phyloP scores from a whole-genome alignment of 441 rosid genomes.

The Pelargonium myrrhifolium region DNA sequence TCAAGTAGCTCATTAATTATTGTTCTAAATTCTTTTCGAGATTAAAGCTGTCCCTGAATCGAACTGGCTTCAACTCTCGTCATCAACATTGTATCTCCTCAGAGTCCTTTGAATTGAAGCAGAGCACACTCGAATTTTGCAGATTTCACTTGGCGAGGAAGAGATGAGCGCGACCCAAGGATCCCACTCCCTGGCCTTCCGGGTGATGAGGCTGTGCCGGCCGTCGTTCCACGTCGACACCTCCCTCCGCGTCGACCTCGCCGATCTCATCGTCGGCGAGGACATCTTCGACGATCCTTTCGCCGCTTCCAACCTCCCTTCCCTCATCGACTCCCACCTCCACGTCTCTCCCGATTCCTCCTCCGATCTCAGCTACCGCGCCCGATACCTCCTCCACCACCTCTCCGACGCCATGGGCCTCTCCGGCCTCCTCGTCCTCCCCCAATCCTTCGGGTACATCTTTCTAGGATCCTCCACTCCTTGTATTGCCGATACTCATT shows the following conservation, averaged over 20 bases:
- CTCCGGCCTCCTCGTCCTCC: slow-evolving; percentile 91
- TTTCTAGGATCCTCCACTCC: neutral
- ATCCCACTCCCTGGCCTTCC: slow-evolving; percentile 87
- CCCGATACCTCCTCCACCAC: slow-evolving; percentile 56
- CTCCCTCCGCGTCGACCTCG: slow-evolving; percentile 71
- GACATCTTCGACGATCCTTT: slow-evolving; percentile 75
- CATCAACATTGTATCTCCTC: no score
- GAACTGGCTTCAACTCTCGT: no score
- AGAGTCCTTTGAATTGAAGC: neutral
- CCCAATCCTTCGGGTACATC: slow-evolving; percentile 74
- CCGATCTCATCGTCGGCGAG: slow-evolving; percentile 82
- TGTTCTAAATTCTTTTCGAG: no score
- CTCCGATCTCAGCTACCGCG: slow-evolving; percentile 67
- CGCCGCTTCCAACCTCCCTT: slow-evolving; percentile 51
- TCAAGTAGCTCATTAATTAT: no score
- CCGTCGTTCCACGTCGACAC: slow-evolving; percentile 82
- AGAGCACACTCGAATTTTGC: neutral
- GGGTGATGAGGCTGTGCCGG: slow-evolving; percentile 91
- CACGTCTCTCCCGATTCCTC: slow-evolving; percentile 25
- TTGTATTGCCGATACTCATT: neutral
- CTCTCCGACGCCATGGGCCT: slow-evolving; percentile 78
- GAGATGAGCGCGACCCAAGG: slow-evolving; percentile 60
- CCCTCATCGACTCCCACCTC: slow-evolving; percentile 37
- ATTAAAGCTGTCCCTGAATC: no score
- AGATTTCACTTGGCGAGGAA: neutral